Evolutionary conservation across 495 filamentous ascomycete genomes (phyloP), one percentile per base, ranked within the genome.

Genomic region (Recurvomyces mirabilis): DNA sequence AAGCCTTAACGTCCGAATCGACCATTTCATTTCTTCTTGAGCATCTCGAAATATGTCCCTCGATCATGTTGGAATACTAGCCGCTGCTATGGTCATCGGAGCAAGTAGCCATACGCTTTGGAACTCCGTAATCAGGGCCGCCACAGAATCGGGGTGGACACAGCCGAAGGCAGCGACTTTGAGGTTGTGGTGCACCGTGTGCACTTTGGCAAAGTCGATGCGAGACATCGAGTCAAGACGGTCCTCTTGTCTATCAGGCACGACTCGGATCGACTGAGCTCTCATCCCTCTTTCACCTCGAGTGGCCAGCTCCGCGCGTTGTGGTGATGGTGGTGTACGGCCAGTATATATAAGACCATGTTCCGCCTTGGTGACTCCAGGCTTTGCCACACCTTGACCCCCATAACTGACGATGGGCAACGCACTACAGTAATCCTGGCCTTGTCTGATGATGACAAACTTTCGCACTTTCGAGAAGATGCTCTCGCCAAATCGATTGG

Each of bases 151-250:
- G 6, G 22, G 30, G 18, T 50, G 28, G 18, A 51, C 42, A 10
- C 20, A 38, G 0, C 68, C 69, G 23, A 68, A 57, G 0, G 62
- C 47, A 6, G 57, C 49, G 5, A 71, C 65, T 39, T 66, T 69
- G 11, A 67, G 42, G 34, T 71, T 68, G 39, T 70, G 64, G 45
- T 73, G 66, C 19, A 69, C 66, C 0, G 69, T 67, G 51, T 72
- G 65, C 3, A 64, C 47, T 35, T 72, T 73, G 12, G 59, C 65
- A 38, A 66, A 71, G 34, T 72, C 70, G 15, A 72, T 33, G 5
- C 68, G 55, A 1, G 68, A 71, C 53, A 61, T 60, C 0, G 30
- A 4, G 35, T 72, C 60, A 7, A 52, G 43, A n/a, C 31, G 34
- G 4, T 44, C 33, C 9, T 17, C 25, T 4, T 1, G 15, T 5